Percentiles rank a stretch among this genome's conserved stretches.
Conservation (phyloP, 139 green algal species). For the Chlamydomonas schloesseri region DNA sequence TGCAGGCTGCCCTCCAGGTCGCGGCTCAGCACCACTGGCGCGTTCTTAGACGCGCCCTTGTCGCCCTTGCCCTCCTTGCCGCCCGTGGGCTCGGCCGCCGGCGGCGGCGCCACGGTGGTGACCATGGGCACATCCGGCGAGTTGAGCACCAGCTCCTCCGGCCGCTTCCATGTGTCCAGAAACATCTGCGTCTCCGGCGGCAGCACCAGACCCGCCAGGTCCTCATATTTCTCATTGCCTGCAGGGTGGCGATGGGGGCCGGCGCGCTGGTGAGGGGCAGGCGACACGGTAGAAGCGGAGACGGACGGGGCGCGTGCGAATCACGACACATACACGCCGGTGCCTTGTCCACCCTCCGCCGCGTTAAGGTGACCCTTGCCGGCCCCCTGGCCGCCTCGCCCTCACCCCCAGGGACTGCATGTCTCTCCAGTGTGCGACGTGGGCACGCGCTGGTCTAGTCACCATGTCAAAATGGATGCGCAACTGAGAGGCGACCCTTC, state of each 20-base stretch:
- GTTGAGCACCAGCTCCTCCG: slow-evolving; percentile 72
- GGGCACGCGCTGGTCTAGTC: too few species aligned
- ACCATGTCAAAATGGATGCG: too few species aligned
- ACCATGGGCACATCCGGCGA: slow-evolving; percentile 67
- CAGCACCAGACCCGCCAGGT: slow-evolving; percentile 60
- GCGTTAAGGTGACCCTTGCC: too few species aligned
- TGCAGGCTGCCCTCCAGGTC: slow-evolving; percentile 66
- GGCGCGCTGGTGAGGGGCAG: background rate
- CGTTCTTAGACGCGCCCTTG: background rate
- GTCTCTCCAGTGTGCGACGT: too few species aligned
- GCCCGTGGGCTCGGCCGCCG: background rate
- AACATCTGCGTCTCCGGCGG: slow-evolving; percentile 61
- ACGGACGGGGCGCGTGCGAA: too few species aligned
- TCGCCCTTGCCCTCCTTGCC: background rate
- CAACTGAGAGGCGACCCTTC: too few species aligned
- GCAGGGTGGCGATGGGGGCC: background rate
- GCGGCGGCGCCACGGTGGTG: background rate
- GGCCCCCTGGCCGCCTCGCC: too few species aligned
- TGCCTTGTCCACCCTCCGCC: too few species aligned
- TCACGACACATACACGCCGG: too few species aligned
- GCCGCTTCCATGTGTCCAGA: slow-evolving; percentile 80
- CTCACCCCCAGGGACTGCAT: too few species aligned
- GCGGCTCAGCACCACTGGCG: slow-evolving; percentile 12
- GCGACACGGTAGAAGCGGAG: too few species aligned
- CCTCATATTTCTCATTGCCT: slow-evolving; percentile 71